A percentile compares a stretch with the other conserved stretches of the same genome.
Conservation (phyloP, 31 red algal species). For the Bonnemaisonia californica region DNA sequence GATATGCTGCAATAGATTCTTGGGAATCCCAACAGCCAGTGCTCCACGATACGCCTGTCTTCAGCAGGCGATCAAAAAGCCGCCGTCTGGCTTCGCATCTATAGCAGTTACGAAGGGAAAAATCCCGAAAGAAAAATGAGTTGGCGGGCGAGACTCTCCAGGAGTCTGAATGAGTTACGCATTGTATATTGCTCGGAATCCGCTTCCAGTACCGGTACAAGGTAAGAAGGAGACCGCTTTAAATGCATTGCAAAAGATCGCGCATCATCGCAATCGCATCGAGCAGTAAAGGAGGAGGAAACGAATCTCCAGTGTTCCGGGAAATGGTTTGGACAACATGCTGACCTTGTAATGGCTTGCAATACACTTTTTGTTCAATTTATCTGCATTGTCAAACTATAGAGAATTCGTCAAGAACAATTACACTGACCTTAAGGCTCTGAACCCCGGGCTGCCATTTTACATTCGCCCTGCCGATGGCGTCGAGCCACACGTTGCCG, state of each 20-base stretch:
- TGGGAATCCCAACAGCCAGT: too few relatives aligned
- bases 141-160: conserved; percentile 84
- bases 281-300: not conserved
- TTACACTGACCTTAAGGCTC: conserved; percentile 76
- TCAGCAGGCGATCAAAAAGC: not conserved
- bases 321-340: not conserved
- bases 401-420: conserved; percentile 78
- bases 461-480: conserved; percentile 83
- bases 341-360: not conserved
- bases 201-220: conserved; percentile 64
- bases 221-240: conserved; percentile 38
- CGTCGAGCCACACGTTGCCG: conserved; percentile 80
- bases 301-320: too few relatives aligned
- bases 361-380: not conserved
- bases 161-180: conserved; percentile 78
- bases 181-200: conserved; percentile 73
- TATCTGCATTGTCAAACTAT: not conserved
- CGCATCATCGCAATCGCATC: too few relatives aligned
- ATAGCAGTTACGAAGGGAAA: not conserved
- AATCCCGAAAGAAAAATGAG: conserved; percentile 50
- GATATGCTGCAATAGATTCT: too few relatives aligned
- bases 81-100: not conserved
- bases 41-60: not conserved
- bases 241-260: not conserved
- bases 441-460: conserved; percentile 91